Evolutionary conservation across 2,329 filamentous ascomycete species (phyloP), one percentile per base, ranked within the genome.

Genomic region (Exophiala aquamarina): DNA sequence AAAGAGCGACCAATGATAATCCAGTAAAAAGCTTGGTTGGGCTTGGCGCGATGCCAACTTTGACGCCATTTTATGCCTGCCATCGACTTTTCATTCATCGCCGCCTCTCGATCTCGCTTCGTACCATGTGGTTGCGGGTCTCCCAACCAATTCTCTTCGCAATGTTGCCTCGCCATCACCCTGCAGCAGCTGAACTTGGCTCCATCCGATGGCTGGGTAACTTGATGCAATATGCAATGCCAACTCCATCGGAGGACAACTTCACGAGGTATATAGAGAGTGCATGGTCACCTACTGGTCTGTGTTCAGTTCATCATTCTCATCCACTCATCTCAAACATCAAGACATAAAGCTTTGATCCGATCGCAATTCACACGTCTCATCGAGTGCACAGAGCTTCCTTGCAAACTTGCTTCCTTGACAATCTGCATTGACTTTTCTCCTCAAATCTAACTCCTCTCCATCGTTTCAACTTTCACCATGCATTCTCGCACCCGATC

Each of bases 401-500:
- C 8, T 37, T n/a, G n/a, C n/a, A 11, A 26, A 37, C 8, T 19
- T 17, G 7, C 18, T 20, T 21, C 7, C n/a, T 37, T 37, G 35
- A 37, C 35, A 15, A 19, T n/a, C 18, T 37, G 35, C 35, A 37
- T 37, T 37, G 35, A 37, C 35, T 17, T 5, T 26, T 7, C 6
- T 37, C 35, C 35, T 19, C 35, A n/a, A 20, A n/a, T 41, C 31
- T n/a, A 11, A 31, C n/a, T 17, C 23, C 17, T 36, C 2, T 35
- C 14, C 21, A 14, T 29, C 28, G 18, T n/a, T 41, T 41, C 38
- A 17, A 6, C 19, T 13, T 41, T 11, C 28, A 31, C 34, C 26
- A 49, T 49, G 45, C 26, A 38, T 44, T 49, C 40, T 13, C 45
- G 40, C 29, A 37, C 45, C 26, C 37, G 33, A 44, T 49, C 45